Evolutionary conservation across 2,329 filamentous ascomycete species (phyloP), one percentile per base, ranked within the genome.

Genomic region (Botrytis byssoidea): DNA sequence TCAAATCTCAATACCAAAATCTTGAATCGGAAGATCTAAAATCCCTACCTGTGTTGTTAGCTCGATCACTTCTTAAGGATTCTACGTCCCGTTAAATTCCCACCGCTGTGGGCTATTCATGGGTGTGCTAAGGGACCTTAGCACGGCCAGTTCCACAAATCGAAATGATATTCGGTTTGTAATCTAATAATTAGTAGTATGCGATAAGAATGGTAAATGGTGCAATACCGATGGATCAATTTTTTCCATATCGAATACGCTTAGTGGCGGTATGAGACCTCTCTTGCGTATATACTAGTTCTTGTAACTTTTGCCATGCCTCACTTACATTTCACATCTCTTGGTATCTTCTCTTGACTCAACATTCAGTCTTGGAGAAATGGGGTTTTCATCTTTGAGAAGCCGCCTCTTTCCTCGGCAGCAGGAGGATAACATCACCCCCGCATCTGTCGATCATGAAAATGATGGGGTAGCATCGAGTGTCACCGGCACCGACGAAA

Each of bases 401-500:
- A 68, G 66, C n/a, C 66, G 66, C 40, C 48, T 57, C 35, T 68
- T 68, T 42, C 55, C 66, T 57, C 66, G 48, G 48, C 48, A 42
- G n/a, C 66, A 32, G 35, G 48, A 57, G 35, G 35, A 48, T 7
- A 55, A 9, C 12, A 22, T 18, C 40, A 25, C 25, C 37, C 48
- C 48, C 66, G 10, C 35, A 32, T 9, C 25, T 12, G 35, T n/a
- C 66, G 48, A 68, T 57, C 48, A 32, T 42, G 35, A 68, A 37
- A 42, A 35, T 40, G 48, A 68, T 29, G 48, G 48, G 4, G 25
- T 44, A 35, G 64, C 71, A 40, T 72, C 71, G 8, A 72, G 64
- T 60, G 64, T 69, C 8, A 57, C 64, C 6, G 71, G 64, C n/a
- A 60, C 64, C 20, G 71, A 72, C 22, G 64, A 61, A 51, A 72